Percentiles rank a stretch among this genome's conserved stretches.
Conservation (phyloP, 2,329 filamentous ascomycete species). For the Ceratocystis diversiconidia region DNA sequence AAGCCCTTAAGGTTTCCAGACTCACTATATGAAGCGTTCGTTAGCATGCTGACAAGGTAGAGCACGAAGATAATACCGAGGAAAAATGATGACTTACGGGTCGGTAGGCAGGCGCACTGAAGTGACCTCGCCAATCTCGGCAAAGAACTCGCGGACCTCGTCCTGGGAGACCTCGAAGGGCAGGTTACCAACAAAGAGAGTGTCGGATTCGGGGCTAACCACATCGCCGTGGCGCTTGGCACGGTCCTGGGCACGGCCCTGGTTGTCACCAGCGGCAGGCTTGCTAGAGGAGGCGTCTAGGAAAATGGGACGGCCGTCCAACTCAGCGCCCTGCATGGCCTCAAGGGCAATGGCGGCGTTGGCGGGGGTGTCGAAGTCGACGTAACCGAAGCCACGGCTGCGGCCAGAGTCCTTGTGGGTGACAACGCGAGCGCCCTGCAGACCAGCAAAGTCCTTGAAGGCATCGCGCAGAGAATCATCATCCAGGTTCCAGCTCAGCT, state of each 20-base stretch:
- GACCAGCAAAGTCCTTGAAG: constrained; percentile 65
- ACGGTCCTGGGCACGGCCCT: constrained; percentile 47
- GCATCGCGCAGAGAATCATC: constrained; percentile 68
- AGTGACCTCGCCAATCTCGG: constrained; percentile 53
- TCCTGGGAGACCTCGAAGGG: constrained; percentile 74
- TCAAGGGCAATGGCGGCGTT: constrained; percentile 58
- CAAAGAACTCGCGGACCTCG: constrained; percentile 58
- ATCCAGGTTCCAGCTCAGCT: constrained; percentile 80
- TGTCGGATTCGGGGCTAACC: constrained; percentile 66
- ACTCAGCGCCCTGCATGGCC: constrained; percentile 57
- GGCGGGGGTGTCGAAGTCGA: constrained; percentile 61
- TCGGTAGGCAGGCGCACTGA: constrained; percentile 83
- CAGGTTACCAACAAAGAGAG: constrained; percentile 83
- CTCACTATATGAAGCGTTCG: constrained; percentile 40
- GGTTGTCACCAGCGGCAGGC: constrained; percentile 37
- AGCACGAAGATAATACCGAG: background rate
- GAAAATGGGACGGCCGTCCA: constrained; percentile 63
- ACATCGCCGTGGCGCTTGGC: constrained; percentile 63
- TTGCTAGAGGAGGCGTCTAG: constrained; percentile 48
- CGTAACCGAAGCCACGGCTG: constrained; percentile 86
- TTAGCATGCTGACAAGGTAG: constrained; percentile 20
- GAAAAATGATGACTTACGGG: constrained; percentile 34
- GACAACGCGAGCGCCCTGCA: constrained; percentile 63
- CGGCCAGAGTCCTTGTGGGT: constrained; percentile 67
- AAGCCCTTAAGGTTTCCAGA: constrained; percentile 80